Percentiles rank a stretch among this genome's conserved stretches.
Evolutionary conservation across 768 basidiomycete species (phyloP).

Genomic region (Mycena indigotica): DNA sequence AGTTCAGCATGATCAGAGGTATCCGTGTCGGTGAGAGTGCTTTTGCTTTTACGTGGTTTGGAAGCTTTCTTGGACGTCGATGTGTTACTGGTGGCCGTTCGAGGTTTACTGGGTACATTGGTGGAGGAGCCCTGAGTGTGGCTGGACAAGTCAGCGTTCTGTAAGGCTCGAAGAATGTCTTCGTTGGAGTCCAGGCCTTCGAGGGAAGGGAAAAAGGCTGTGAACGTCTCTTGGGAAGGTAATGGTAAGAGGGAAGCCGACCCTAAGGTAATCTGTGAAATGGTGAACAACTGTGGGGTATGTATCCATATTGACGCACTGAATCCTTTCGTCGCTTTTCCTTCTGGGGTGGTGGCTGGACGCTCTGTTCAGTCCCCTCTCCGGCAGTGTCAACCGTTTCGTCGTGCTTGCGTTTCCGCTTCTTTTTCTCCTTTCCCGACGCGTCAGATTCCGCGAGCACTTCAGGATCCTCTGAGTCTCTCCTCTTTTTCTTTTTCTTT

Average conservation of each 20-base stretch:
- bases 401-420: conserved; percentile 32
- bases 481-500: conserved; percentile 2
- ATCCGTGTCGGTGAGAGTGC: conserved; percentile 28
- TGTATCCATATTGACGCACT: not conserved
- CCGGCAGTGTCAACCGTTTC: conserved; percentile 28
- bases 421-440: conserved; percentile 14
- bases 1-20: conserved; percentile 63
- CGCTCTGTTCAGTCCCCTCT: too few species aligned
- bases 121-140: conserved; percentile 64
- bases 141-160: conserved; percentile 72
- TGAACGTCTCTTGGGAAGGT: not conserved
- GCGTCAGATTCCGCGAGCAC: not conserved
- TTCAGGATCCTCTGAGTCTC: not conserved
- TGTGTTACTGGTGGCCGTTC: conserved; percentile 22
- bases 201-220: conserved; percentile 30
- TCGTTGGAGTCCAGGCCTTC: conserved; percentile 61
- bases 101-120: conserved; percentile 44
- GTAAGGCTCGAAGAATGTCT: conserved; percentile 71
- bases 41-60: conserved; percentile 25
- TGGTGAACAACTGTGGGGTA: not conserved
- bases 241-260: not conserved
- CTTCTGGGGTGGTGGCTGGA: too few species aligned
- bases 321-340: conserved; percentile 38
- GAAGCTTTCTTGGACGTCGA: conserved; percentile 36
- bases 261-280: not conserved